phyloP scores from a whole-genome alignment of 1,284 basidiomycete species.

The Porodaedalea pini region DNA sequence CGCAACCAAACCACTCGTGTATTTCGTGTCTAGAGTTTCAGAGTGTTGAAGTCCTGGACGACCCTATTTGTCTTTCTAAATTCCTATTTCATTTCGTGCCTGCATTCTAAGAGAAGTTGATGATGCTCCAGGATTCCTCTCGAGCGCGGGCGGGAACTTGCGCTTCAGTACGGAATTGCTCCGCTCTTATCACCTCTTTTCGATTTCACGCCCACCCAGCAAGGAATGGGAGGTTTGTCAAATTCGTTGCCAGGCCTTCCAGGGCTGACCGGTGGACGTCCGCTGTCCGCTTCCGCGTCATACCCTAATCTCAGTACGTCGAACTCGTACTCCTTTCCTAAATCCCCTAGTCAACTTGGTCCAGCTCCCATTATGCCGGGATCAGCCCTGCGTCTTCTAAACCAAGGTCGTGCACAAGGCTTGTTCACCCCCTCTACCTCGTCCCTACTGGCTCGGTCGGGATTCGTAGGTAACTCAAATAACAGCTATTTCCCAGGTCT shows the following conservation, averaged over 20 bases:
- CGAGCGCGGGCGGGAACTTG: slow-evolving; percentile 85
- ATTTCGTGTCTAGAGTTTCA: not conserved
- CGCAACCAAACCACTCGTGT: not conserved
- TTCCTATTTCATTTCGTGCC: not conserved
- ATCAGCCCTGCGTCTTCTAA: slow-evolving; percentile 72
- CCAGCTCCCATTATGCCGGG: slow-evolving; percentile 79
- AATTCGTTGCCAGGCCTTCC: slow-evolving; percentile 34
- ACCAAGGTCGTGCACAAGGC: slow-evolving; percentile 82
- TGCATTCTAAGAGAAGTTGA: not conserved
- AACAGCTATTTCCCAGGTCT: slow-evolving; percentile 21
- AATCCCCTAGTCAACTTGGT: slow-evolving; percentile 51
- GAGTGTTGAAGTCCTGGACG: not conserved
- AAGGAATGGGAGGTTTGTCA: slow-evolving; percentile 58
- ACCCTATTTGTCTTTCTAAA: not conserved
- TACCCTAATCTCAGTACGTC: slow-evolving; percentile 34
- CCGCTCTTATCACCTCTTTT: slow-evolving; percentile 84
- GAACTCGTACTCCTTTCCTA: slow-evolving; percentile 38
- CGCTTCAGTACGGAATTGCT: slow-evolving; percentile 85
- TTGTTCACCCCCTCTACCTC: slow-evolving; percentile 80
- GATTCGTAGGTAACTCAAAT: slow-evolving; percentile 19
- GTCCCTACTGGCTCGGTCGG: slow-evolving; percentile 27
- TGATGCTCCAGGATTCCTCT: slow-evolving; percentile 75
- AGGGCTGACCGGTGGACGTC: slow-evolving; percentile 44
- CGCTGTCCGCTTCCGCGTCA: slow-evolving; percentile 52
- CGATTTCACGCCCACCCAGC: slow-evolving; percentile 82